A percentile compares a stretch with the other conserved stretches of the same genome.
Conservation (phyloP, 108 stramenopile genomes). For the Parietichytrium sp. region DNA sequence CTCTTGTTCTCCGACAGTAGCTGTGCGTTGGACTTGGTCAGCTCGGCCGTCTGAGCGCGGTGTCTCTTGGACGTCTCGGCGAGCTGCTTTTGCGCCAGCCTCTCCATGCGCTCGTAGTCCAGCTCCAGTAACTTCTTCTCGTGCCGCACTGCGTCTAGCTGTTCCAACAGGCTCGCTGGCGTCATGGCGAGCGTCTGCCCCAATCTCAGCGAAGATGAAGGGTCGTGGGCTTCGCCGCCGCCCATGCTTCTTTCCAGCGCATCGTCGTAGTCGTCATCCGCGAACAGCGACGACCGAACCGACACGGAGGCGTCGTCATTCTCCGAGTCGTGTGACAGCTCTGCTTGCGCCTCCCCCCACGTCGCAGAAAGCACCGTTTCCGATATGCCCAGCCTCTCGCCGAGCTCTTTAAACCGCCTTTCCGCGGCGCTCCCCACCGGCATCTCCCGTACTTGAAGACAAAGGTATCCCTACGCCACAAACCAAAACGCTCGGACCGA, state of each 20-base stretch:
- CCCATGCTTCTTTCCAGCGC: background rate
- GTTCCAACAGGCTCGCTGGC: background rate
- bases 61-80: background rate
- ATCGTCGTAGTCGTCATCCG: background rate
- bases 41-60: background rate
- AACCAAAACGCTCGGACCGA: background rate
- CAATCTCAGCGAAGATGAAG: background rate
- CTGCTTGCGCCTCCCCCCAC: background rate
- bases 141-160: constrained; percentile 8
- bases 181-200: background rate
- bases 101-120: background rate
- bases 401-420: background rate
- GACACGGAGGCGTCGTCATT: background rate
- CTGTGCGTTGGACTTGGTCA: too few relatives aligned
- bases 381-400: background rate
- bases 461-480: background rate
- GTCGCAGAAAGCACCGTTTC: too few relatives aligned
- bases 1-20: too few relatives aligned
- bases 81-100: background rate
- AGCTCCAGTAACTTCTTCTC: constrained; percentile 28
- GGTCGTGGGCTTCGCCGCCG: background rate
- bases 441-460: background rate
- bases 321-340: background rate
- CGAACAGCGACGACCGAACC: constrained; percentile 13
- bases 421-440: background rate